Evolutionary conservation across 1,284 basidiomycete genomes (phyloP).

Genomic region (Xerocomus nothofagi): DNA sequence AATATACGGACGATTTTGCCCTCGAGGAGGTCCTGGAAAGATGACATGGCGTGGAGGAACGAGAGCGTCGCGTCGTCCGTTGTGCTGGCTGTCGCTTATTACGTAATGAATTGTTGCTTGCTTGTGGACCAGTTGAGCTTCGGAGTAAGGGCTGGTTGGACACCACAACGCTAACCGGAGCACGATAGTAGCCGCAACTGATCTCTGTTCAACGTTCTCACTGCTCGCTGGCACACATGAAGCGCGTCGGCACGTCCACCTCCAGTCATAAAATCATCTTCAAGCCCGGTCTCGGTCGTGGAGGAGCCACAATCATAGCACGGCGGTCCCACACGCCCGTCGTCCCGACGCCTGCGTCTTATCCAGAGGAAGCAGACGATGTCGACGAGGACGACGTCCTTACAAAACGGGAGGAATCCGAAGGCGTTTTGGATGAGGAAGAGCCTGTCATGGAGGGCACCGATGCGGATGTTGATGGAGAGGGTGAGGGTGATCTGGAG

Average conservation of each 20-base stretch:
- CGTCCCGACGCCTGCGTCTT: constrained; percentile 15
- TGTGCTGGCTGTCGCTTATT: background rate
- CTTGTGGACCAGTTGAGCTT: no score
- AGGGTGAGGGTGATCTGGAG: constrained; percentile 30
- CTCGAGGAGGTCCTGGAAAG: constrained; percentile 45
- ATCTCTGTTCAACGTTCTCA: background rate
- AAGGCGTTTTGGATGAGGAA: constrained; percentile 33
- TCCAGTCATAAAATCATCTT: constrained; percentile 50
- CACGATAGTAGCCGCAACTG: background rate
- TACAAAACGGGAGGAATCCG: constrained; percentile 36
- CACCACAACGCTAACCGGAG: background rate
- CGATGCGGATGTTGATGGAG: constrained; percentile 36
- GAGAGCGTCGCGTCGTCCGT: background rate
- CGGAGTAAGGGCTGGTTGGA: background rate
- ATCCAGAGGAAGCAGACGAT: constrained; percentile 31
- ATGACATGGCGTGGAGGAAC: constrained; percentile 23
- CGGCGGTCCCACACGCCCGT: constrained; percentile 32
- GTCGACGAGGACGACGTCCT: constrained; percentile 27
- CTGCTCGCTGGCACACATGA: constrained; percentile 19
- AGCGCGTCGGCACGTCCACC: constrained; percentile 22
- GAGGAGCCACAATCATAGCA: constrained; percentile 35
- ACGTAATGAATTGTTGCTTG: constrained; percentile 15
- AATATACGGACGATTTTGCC: constrained; percentile 50
- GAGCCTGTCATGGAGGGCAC: constrained; percentile 35
- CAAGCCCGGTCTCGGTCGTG: constrained; percentile 42